Evolutionary conservation across 352 stramenopile genomes (phyloP).

Genomic region (Phytophthora sojae): DNA sequence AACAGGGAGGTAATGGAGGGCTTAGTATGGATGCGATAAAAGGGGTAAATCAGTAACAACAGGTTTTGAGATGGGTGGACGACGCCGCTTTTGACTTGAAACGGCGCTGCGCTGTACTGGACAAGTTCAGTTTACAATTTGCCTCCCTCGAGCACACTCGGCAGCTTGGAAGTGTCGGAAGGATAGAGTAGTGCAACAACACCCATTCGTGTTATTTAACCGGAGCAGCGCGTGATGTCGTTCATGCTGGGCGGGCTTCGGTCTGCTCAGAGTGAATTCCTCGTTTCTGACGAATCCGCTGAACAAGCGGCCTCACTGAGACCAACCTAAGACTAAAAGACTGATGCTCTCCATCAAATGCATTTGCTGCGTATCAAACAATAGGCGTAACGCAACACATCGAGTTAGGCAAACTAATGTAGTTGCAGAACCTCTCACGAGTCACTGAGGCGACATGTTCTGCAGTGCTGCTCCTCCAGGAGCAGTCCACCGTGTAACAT

Average conservation of each 20-base stretch:
- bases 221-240: slow-evolving; percentile 71
- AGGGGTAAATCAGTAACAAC: not conserved
- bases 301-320: slow-evolving; percentile 88
- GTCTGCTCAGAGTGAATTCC: slow-evolving; percentile 86
- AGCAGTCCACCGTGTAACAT: too few relatives aligned
- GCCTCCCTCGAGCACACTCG: not conserved
- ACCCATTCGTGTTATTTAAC: not conserved
- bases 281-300: slow-evolving; percentile 91
- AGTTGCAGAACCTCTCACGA: too few relatives aligned
- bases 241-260: slow-evolving; percentile 64
- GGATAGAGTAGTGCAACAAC: not conserved
- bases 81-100: not conserved
- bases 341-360: slow-evolving; percentile 66
- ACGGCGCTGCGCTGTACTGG: not conserved
- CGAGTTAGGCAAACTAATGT: not conserved
- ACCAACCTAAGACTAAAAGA: slow-evolving; percentile 83
- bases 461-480: too few relatives aligned
- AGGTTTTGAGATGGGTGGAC: slow-evolving; percentile 29
- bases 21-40: not conserved
- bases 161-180: not conserved
- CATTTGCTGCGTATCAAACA: not conserved
- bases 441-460: too few relatives aligned
- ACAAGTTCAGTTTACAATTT: slow-evolving; percentile 27
- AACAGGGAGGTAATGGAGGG: slow-evolving; percentile 2
- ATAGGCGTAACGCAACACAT: not conserved